A percentile compares a stretch with the other conserved stretches of the same genome.
phyloP scores from a whole-genome alignment of 2,329 filamentous ascomycete species.

The Epichloe festucae region DNA sequence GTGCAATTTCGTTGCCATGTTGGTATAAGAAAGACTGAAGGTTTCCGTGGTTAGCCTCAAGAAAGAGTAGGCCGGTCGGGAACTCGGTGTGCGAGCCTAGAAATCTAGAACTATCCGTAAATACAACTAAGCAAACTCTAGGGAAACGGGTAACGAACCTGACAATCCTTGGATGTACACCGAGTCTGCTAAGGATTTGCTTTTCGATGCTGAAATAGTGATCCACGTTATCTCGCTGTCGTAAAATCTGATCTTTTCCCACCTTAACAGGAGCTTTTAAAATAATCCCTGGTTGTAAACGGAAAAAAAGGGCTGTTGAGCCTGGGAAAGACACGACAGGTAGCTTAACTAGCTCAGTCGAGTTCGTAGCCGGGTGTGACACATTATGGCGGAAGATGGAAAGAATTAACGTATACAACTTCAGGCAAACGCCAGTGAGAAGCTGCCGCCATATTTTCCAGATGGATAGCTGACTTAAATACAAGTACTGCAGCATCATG shows the following conservation, averaged over 20 bases:
- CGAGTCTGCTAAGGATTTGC: constrained; percentile 6
- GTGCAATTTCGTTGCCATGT: background rate
- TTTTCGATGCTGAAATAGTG: constrained; percentile 6
- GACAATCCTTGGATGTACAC: constrained; percentile 6
- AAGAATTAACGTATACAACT: no score
- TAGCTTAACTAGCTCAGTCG: constrained; percentile 4
- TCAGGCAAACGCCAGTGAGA: no score
- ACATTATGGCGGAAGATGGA: no score
- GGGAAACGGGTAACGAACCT: constrained; percentile 1
- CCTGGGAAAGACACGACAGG: constrained; percentile 5
- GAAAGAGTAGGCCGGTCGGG: background rate
- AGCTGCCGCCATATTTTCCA: no score
- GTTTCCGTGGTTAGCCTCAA: no score
- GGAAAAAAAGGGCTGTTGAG: constrained; percentile 8
- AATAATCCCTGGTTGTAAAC: constrained; percentile 4
- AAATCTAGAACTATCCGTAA: background rate
- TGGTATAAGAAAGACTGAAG: background rate
- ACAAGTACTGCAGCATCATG: no score
- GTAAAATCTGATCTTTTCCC: constrained; percentile 2
- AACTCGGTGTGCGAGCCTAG: background rate
- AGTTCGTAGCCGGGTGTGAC: background rate
- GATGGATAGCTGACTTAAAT: no score
- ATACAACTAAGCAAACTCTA: background rate
- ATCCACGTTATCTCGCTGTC: constrained; percentile 3
- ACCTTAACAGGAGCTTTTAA: constrained; percentile 6